phyloP scores from a whole-genome alignment of 2,329 filamentous ascomycete species.

The Penicillium sp. region DNA sequence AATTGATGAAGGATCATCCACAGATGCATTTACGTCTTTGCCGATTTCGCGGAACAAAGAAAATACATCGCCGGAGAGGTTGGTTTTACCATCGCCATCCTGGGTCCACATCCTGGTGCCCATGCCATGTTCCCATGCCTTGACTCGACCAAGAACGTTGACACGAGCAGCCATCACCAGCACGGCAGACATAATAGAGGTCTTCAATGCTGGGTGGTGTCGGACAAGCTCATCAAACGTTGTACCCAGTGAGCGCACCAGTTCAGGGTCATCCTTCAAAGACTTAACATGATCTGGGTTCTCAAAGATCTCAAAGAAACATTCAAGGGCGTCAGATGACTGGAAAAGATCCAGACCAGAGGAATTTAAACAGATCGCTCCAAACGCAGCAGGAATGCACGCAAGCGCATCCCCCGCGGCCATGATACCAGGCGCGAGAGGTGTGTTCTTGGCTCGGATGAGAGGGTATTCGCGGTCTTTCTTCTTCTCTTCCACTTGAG shows the following conservation, averaged over 20 bases:
- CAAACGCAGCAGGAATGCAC: conserved; percentile 83
- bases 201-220: conserved; percentile 84
- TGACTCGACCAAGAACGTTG: conserved; percentile 69
- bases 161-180: conserved; percentile 87
- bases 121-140: conserved; percentile 68
- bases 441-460: conserved; percentile 30
- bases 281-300: conserved; percentile 85
- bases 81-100: conserved; percentile 58
- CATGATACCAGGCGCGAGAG: conserved; percentile 71
- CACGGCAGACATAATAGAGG: conserved; percentile 79
- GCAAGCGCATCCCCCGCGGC: conserved; percentile 87
- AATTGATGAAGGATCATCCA: conserved; percentile 25
- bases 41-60: conserved; percentile 40
- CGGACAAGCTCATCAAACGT: conserved; percentile 93
- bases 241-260: conserved; percentile 73
- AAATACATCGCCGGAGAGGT: conserved; percentile 59
- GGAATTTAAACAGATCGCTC: conserved; percentile 90
- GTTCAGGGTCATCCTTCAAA: conserved; percentile 72
- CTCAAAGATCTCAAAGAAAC: conserved; percentile 95
- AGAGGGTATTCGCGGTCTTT: conserved; percentile 33
- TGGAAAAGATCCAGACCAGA: conserved; percentile 85
- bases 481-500: conserved; percentile 21
- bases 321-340: conserved; percentile 76
- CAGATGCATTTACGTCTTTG: conserved; percentile 25
- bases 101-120: conserved; percentile 77